Evolutionary conservation across 495 filamentous ascomycete genomes (phyloP).

Genomic region (Neurospora sp.): DNA sequence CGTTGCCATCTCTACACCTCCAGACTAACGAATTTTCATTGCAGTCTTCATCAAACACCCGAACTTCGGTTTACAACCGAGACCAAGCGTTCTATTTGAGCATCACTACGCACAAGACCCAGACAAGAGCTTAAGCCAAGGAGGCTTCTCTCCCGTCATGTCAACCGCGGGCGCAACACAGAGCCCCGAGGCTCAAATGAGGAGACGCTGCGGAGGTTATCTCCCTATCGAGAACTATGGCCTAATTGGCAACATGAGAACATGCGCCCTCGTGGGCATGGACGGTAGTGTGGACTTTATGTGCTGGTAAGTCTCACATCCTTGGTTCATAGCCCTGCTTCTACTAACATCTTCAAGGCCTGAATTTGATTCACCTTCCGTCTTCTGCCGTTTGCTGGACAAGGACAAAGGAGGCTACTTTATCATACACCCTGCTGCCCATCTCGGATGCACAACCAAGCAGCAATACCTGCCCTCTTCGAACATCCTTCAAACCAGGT

Average conservation of each 20-base stretch:
- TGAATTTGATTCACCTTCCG: conserved; percentile 54
- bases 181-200: conserved; percentile 14
- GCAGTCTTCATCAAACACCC: neutral
- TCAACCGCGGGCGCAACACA: conserved; percentile 10
- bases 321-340: neutral
- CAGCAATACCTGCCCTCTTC: conserved; percentile 59
- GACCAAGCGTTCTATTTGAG: neutral
- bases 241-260: conserved; percentile 67
- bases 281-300: conserved; percentile 64
- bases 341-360: conserved; percentile 35
- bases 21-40: neutral
- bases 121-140: neutral
- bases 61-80: neutral
- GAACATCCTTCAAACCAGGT: conserved; percentile 60
- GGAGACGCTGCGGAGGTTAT: conserved; percentile 30
- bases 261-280: conserved; percentile 62
- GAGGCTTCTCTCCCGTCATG: conserved; percentile 3
- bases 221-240: conserved; percentile 67
- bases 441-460: conserved; percentile 48
- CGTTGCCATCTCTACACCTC: neutral
- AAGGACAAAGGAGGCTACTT: conserved; percentile 62
- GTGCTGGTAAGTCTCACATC: conserved; percentile 49
- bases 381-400: conserved; percentile 60
- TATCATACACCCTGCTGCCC: conserved; percentile 43
- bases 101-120: neutral